These are phyloP conservation scores for Boletus sp. DNA, from an alignment of 1,284 basidiomycete genomes.

Conservation along the genomic window DNA sequence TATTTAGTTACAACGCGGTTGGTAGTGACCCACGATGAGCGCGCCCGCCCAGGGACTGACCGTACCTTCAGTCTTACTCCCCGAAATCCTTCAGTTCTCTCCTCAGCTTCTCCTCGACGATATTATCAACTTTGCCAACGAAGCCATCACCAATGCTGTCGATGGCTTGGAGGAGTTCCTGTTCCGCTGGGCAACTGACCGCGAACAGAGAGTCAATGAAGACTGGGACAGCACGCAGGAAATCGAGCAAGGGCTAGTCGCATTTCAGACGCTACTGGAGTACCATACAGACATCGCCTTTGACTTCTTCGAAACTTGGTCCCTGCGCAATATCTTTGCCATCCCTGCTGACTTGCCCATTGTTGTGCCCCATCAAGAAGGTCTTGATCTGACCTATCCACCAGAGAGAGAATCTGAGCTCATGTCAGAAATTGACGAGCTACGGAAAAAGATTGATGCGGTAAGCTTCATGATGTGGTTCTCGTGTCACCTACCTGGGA, in stretches of 20 bases:
- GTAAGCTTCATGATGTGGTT: conserved; percentile 39
- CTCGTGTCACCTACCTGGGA: not conserved
- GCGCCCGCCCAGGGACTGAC: conserved; percentile 22
- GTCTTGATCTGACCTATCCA: conserved; percentile 48
- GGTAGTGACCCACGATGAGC: conserved; percentile 22
- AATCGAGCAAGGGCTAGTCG: conserved; percentile 67
- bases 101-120: conserved; percentile 68
- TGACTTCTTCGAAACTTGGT: conserved; percentile 79
- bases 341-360: conserved; percentile 60
- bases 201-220: conserved; percentile 38
- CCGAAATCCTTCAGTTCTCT: conserved; percentile 63
- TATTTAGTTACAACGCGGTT: conserved; percentile 20
- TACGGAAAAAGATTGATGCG: conserved; percentile 55
- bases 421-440: conserved; percentile 57
- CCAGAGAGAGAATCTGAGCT: conserved; percentile 53
- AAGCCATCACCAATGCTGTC: conserved; percentile 63
- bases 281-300: conserved; percentile 76
- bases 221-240: conserved; percentile 63
- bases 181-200: conserved; percentile 61
- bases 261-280: conserved; percentile 74
- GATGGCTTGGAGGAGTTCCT: conserved; percentile 74
- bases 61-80: conserved; percentile 51
- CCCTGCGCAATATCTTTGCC: conserved; percentile 70
- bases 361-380: conserved; percentile 65
- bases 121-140: conserved; percentile 63